Evolutionary conservation across 768 basidiomycete species (phyloP), one percentile per base, ranked within the genome.

Genomic region (Lactifluus piperatus): DNA sequence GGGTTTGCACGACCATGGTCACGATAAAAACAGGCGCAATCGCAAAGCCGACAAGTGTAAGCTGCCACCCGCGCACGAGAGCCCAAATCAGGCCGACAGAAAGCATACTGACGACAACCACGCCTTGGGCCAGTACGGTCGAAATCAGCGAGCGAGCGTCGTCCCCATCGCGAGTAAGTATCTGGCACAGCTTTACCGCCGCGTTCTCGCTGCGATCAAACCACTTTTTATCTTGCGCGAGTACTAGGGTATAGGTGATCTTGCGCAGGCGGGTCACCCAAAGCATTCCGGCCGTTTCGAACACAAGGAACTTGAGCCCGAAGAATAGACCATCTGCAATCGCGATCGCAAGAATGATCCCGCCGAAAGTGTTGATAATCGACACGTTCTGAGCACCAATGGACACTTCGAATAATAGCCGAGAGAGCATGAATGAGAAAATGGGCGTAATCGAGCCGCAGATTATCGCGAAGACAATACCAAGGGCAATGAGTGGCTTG

Each of bases 401-500:
- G 37, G 87, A 86, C 14, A 91, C 83, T 62, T 88, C 79, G 69
- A 81, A 86, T 56, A 95, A 79, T 14, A 98, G 80, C 8, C 79
- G 79, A 9, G 92, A 89, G 66, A 97, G 84, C 63, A 94, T 79
- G 76, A 79, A 91, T 1, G 95, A 94, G 78, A 97, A 99, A 46
- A 97, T 58, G 3, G 97, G 95, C 0, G 93, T 97, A 76, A 88
- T 83, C 3, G 88, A 80, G 22, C 97, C 95, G 64, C 83, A 87
- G 54, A 81, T 71, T 43, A 92, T 62, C 57, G 86, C 85, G n/a
- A 81, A 67, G 57, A 83, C 2, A 26, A 95, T 75, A 18, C 94
- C 94, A 53, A 89, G 29, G 68, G 83, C 66, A 59, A 97, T 71
- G 44, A 90, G 62, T 4, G 77, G 76, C 67, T 94, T 97, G 68